These are phyloP conservation scores for Didymella pomorum DNA, from an alignment of 2,329 filamentous ascomycete genomes.

Conservation along the genomic window DNA sequence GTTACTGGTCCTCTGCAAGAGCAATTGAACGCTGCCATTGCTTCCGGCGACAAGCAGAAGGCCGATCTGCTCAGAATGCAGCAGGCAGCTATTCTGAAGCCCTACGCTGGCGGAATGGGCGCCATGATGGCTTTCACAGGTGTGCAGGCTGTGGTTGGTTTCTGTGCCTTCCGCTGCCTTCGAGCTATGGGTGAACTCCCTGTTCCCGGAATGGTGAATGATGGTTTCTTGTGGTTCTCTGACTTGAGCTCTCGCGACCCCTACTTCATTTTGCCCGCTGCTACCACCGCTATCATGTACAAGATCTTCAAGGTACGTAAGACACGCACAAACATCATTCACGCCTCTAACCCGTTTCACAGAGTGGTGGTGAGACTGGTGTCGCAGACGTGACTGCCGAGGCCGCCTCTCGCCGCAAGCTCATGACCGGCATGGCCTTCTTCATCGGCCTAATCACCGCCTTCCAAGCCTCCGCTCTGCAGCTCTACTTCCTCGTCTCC, in stretches of 20 bases:
- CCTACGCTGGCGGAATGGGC: conserved; percentile 28
- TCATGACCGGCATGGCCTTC: conserved; percentile 61
- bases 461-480: conserved; percentile 64
- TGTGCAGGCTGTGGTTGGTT: conserved; percentile 73
- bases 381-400: conserved; percentile 28
- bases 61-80: conserved; percentile 54
- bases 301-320: conserved; percentile 65
- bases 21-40: conserved; percentile 59
- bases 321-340: conserved; percentile 6
- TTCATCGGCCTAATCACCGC: conserved; percentile 63
- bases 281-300: conserved; percentile 66
- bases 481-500: conserved; percentile 68
- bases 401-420: conserved; percentile 37
- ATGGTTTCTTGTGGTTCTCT: conserved; percentile 78
- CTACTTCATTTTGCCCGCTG: conserved; percentile 74
- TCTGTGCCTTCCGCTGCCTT: conserved; percentile 80
- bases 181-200: conserved; percentile 78
- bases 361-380: conserved; percentile 62
- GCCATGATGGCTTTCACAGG: conserved; percentile 63
- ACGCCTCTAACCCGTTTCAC: conserved; percentile 29
- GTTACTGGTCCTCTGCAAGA: conserved; percentile 64
- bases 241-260: conserved; percentile 83
- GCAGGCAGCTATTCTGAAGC: conserved; percentile 60
- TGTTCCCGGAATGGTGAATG: conserved; percentile 77
- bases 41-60: conserved; percentile 55